phyloP scores from a whole-genome alignment of 2,329 filamentous ascomycete genomes.

The Colletotrichum filicis region DNA sequence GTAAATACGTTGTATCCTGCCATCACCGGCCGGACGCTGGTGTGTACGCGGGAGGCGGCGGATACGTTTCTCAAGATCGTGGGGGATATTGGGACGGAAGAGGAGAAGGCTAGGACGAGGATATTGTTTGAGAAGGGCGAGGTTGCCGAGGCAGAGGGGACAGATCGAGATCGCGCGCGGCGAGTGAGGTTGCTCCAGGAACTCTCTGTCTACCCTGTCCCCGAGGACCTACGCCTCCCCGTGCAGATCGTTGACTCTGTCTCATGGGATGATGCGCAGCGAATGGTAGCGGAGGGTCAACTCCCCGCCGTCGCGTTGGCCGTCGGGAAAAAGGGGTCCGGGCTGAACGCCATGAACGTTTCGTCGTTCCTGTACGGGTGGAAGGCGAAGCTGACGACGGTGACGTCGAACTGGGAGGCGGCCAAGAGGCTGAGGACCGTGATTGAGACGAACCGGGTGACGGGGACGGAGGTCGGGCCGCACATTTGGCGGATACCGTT shows the following conservation, averaged over 20 bases:
- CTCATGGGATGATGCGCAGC: slow-evolving; percentile 40
- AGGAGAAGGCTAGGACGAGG: slow-evolving; percentile 48
- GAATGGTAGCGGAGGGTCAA: slow-evolving; percentile 41
- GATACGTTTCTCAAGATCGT: slow-evolving; percentile 50
- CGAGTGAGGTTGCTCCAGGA: slow-evolving; percentile 43
- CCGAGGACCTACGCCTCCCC: slow-evolving; percentile 47
- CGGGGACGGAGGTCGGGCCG: slow-evolving; percentile 25
- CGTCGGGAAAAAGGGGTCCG: slow-evolving; percentile 42
- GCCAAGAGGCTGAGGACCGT: slow-evolving; percentile 34
- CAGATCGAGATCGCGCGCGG: slow-evolving; percentile 7
- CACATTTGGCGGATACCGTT: slow-evolving; percentile 35
- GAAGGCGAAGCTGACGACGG: slow-evolving; percentile 45
- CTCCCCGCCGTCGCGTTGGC: slow-evolving; percentile 49
- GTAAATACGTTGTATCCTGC: slow-evolving; percentile 46
- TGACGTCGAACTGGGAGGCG: slow-evolving; percentile 54
- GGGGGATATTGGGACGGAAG: slow-evolving; percentile 48
- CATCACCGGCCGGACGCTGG: slow-evolving; percentile 44
- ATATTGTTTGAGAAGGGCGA: slow-evolving; percentile 41
- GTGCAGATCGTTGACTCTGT: slow-evolving; percentile 43
- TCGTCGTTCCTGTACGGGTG: slow-evolving; percentile 54
- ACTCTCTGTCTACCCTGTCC: slow-evolving; percentile 47
- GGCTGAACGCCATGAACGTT: slow-evolving; percentile 49
- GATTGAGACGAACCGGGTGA: slow-evolving; percentile 23
- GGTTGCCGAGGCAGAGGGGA: slow-evolving; percentile 6
- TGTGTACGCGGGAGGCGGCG: slow-evolving; percentile 52